phyloP scores from a whole-genome alignment of 495 filamentous ascomycete genomes.

The Hypomontagnella submonticulosa region DNA sequence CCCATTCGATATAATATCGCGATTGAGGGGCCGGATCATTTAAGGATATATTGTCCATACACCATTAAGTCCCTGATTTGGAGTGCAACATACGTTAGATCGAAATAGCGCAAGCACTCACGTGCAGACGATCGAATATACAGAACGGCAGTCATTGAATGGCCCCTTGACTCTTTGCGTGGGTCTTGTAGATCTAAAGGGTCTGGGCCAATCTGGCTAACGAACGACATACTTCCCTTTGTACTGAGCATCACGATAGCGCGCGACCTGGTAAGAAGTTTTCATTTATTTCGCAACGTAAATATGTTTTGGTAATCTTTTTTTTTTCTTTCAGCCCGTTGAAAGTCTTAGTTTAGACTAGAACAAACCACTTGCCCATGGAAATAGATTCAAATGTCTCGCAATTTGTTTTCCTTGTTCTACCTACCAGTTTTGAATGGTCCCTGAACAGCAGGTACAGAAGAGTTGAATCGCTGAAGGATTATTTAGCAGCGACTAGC shows the following conservation, averaged over 20 bases:
- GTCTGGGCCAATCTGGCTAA: slow-evolving; percentile 13
- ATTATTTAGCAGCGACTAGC: slow-evolving; percentile 43
- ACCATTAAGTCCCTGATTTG: slow-evolving; percentile 29
- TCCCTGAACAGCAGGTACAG: slow-evolving; percentile 20
- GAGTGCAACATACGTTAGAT: slow-evolving; percentile 7
- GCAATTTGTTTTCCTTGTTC: too few species aligned
- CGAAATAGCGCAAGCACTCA: slow-evolving; percentile 9
- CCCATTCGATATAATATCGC: slow-evolving; percentile 14
- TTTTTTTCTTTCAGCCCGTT: too few species aligned
- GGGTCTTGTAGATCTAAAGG: slow-evolving; percentile 32
- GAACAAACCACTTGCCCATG: too few species aligned
- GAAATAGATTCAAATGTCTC: too few species aligned
- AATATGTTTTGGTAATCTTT: too few species aligned
- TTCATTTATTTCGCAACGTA: too few species aligned
- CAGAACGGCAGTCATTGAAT: slow-evolving; percentile 4
- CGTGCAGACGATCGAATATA: slow-evolving; percentile 16
- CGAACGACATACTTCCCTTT: neutral
- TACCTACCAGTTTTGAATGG: too few species aligned
- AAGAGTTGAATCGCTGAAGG: slow-evolving; percentile 25
- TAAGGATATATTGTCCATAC: slow-evolving; percentile 40
- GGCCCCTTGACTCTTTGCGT: slow-evolving; percentile 10
- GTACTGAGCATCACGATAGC: neutral
- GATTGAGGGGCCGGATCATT: slow-evolving; percentile 28
- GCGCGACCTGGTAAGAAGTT: slow-evolving; percentile 1
- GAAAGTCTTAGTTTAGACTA: too few species aligned